Percentiles rank a stretch among this genome's conserved stretches.
These are phyloP conservation scores for Pseudonitzschia pungens DNA, from an alignment of 108 stramenopile species.

Conservation along the genomic window DNA sequence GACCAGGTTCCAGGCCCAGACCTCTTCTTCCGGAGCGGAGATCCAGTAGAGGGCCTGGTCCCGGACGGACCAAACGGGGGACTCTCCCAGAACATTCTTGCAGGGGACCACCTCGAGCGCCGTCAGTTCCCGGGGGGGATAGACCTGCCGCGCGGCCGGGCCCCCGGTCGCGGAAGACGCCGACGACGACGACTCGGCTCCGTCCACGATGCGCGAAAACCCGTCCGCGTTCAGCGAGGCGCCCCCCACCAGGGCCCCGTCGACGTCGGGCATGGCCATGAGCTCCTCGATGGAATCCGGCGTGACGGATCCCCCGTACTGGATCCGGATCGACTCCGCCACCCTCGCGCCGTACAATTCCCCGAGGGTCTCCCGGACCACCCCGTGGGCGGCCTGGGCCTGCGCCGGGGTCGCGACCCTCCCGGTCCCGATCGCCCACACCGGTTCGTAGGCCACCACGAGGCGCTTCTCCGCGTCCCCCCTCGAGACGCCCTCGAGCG, in stretches of 20 bases:
- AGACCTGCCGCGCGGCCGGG: slow-evolving; percentile 11
- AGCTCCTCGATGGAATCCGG: slow-evolving; percentile 70
- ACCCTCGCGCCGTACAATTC: slow-evolving; percentile 53
- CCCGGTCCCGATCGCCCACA: slow-evolving; percentile 96
- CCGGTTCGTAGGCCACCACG: slow-evolving; percentile 91
- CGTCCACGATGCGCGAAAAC: slow-evolving; percentile 77
- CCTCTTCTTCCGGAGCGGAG: slow-evolving; percentile 66
- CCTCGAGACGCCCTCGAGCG: slow-evolving; percentile 56
- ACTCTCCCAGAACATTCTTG: slow-evolving; percentile 67
- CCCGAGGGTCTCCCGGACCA: slow-evolving; percentile 38
- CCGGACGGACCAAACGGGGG: slow-evolving; percentile 59
- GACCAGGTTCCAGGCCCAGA: slow-evolving; percentile 62
- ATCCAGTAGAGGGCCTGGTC: slow-evolving; percentile 69
- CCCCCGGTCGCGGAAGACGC: neutral
- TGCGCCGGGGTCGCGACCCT: slow-evolving; percentile 79
- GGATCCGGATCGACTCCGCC: slow-evolving; percentile 55
- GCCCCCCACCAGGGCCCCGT: slow-evolving; percentile 81
- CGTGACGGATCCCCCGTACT: slow-evolving; percentile 79
- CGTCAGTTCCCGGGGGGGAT: slow-evolving; percentile 31
- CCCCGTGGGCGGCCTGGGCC: slow-evolving; percentile 58
- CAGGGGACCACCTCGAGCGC: slow-evolving; percentile 42
- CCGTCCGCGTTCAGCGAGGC: slow-evolving; percentile 75
- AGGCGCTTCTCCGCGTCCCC: slow-evolving; percentile 30
- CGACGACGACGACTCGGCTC: slow-evolving; percentile 20
- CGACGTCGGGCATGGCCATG: slow-evolving; percentile 78